Evolutionary conservation across 345 rosid species (phyloP).

Genomic region (Microcos paniculata): DNA sequence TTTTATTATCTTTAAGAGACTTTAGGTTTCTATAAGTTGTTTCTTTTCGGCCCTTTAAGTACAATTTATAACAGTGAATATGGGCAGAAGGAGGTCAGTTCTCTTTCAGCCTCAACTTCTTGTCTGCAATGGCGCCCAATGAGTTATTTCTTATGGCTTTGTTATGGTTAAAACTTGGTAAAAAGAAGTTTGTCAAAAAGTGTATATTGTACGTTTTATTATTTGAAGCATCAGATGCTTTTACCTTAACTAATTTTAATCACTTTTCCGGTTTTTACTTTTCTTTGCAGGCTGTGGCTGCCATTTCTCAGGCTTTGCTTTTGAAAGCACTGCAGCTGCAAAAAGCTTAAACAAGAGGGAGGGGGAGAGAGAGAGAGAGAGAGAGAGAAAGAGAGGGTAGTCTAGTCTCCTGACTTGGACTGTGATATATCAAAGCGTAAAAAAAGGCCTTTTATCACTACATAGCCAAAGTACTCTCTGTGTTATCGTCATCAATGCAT

Average conservation of each 20-base stretch:
- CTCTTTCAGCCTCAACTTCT: background rate
- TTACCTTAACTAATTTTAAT: conserved; percentile 14
- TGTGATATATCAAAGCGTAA: conserved; percentile 63
- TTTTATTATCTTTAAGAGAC: conserved; percentile 24
- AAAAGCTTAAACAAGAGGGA: conserved; percentile 54
- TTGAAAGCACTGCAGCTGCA: conserved; percentile 54
- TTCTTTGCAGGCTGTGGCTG: conserved; percentile 50
- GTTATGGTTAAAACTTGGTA: background rate
- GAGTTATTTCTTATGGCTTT: background rate
- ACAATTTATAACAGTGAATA: conserved; percentile 7
- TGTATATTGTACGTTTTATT: background rate
- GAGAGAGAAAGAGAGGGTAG: background rate
- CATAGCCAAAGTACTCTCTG: conserved; percentile 47
- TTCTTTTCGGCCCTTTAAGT: background rate
- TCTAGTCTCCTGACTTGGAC: conserved; percentile 77
- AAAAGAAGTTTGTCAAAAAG: background rate
- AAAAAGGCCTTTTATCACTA: conserved; percentile 35
- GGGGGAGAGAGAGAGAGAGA: conserved; percentile 25
- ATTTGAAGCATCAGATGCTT: conserved; percentile 34
- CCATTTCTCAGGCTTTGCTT: conserved; percentile 61
- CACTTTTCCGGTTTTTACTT: conserved; percentile 27
- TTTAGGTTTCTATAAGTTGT: conserved; percentile 11
- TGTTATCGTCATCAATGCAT: conserved; percentile 58
- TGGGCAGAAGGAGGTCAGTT: conserved; percentile 21
- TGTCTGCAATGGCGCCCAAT: background rate